These are phyloP conservation scores for Populus trichocarpa DNA, from an alignment of 441 rosid genomes.

Conservation along the genomic window DNA sequence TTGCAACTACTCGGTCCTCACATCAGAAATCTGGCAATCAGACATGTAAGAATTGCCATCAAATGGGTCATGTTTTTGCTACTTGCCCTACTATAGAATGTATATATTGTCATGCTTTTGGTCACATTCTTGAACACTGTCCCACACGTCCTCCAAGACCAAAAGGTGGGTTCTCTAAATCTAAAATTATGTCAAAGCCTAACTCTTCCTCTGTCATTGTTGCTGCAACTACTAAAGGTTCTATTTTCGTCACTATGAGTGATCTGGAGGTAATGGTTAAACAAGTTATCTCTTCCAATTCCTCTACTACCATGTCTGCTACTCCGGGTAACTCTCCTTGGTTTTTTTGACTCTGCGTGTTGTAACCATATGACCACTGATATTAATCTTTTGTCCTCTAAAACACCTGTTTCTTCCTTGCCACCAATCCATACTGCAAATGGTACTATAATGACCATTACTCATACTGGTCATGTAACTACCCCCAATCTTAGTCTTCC, in stretches of 20 bases:
- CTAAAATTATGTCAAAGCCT: neutral
- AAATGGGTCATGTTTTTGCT: neutral
- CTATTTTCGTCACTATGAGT: neutral
- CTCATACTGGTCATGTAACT: neutral
- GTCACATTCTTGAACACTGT: neutral
- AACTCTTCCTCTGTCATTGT: neutral
- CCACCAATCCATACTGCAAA: no score
- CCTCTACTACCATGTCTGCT: neutral
- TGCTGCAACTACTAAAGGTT: neutral
- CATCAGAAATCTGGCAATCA: neutral
- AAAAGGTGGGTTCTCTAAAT: neutral
- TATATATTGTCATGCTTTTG: neutral
- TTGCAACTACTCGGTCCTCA: neutral
- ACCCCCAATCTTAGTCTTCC: neutral
- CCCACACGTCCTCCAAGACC: neutral
- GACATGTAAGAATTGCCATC: neutral
- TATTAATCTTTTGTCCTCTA: neutral
- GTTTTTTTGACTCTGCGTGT: conserved; percentile 9
- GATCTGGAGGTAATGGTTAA: neutral
- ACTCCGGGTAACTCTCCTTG: neutral
- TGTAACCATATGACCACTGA: conserved; percentile 17
- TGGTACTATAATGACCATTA: neutral
- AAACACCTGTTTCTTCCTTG: neutral
- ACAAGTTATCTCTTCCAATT: neutral
- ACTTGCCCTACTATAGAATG: neutral